Evolutionary conservation across 176 grass and related monocot species (phyloP).

Genomic region (Typha latifolia): DNA sequence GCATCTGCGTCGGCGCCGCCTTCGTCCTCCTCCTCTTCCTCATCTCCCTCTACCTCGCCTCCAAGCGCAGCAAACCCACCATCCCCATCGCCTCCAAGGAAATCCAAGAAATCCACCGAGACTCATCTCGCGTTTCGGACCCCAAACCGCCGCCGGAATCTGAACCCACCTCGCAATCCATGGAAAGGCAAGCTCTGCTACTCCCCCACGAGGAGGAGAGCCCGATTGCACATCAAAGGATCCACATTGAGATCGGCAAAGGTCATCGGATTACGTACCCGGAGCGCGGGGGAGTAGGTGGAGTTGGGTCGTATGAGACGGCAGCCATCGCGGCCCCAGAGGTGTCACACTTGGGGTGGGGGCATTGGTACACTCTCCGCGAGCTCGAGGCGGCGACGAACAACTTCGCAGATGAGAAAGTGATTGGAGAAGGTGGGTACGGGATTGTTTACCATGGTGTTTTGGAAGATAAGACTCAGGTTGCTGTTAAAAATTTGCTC

Average conservation of each 20-base stretch:
- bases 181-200: conserved; percentile 18
- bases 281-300: conserved; percentile 20
- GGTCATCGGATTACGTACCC: conserved; percentile 52
- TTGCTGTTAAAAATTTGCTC: conserved; percentile 91
- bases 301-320: conserved; percentile 1
- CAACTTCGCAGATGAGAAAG: conserved; percentile 58
- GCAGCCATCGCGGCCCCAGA: conserved; percentile 37
- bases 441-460: conserved; percentile 83
- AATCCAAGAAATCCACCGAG: conserved; percentile 84
- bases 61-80: conserved; percentile 24
- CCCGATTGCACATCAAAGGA: conserved; percentile 47
- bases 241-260: conserved; percentile 77
- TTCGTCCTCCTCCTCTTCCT: conserved; percentile 79
- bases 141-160: conserved; percentile 9
- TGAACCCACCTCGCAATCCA: conserved; percentile 18
- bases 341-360: conserved; percentile 87
- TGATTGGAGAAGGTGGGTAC: conserved; percentile 96
- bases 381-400: conserved; percentile 76
- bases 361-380: conserved; percentile 95
- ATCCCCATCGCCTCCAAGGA: conserved; percentile 86
- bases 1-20: conserved; percentile 54
- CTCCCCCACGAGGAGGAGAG: conserved; percentile 4
- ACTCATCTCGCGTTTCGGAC: conserved; percentile 7
- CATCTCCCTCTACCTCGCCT: conserved; percentile 55
- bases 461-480: conserved; percentile 43